Evolutionary conservation across 306 rosid species (phyloP).

Genomic region (Clitoria ternatea): DNA sequence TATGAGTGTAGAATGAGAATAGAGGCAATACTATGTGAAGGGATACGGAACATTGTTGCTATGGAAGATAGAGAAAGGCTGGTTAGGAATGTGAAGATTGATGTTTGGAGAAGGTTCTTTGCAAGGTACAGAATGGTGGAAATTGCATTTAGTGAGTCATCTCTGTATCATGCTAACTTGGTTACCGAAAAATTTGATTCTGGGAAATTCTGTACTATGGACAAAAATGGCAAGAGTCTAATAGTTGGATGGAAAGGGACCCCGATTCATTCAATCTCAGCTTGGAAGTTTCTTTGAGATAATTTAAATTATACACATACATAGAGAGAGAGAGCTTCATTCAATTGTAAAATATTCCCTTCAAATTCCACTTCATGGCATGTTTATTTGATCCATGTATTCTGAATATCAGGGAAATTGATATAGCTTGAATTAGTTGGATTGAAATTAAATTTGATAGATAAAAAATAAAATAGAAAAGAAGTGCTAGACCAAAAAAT

Average conservation of each 20-base stretch:
- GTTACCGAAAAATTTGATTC: constrained; percentile 28
- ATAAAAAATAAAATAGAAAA: neutral
- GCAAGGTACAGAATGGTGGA: constrained; percentile 47
- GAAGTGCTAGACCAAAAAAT: neutral
- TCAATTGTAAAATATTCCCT: neutral
- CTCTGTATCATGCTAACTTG: constrained; percentile 49
- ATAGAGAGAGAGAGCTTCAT: neutral
- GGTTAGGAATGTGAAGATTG: constrained; percentile 43
- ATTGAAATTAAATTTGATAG: neutral
- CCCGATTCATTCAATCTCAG: constrained; percentile 53
- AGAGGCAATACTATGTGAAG: constrained; percentile 27
- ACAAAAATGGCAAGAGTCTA: constrained; percentile 36
- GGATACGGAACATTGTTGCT: constrained; percentile 42
- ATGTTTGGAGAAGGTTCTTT: constrained; percentile 72
- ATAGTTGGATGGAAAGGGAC: constrained; percentile 61
- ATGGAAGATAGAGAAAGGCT: constrained; percentile 44
- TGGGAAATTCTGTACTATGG: constrained; percentile 37
- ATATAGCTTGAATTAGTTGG: neutral
- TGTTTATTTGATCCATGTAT: neutral
- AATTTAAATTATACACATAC: too few relatives aligned
- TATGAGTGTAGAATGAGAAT: constrained; percentile 19
- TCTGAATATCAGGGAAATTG: neutral
- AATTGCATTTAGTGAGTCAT: constrained; percentile 43
- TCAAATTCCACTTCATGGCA: neutral
- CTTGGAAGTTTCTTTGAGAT: constrained; percentile 53